phyloP scores from a whole-genome alignment of 345 rosid species.

The Excoecaria agallocha region DNA sequence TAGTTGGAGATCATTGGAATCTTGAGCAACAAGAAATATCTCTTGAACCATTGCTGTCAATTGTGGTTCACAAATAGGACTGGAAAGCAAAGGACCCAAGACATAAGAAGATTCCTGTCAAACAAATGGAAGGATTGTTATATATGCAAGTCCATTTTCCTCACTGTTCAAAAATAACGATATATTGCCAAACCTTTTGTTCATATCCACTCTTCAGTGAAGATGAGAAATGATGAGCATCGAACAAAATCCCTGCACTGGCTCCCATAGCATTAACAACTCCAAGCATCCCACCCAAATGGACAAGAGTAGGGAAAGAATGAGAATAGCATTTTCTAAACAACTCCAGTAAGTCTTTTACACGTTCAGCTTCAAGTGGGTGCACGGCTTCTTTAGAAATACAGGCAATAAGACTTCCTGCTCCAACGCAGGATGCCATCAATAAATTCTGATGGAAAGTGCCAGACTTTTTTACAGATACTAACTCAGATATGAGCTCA shows the following conservation, averaged over 20 bases:
- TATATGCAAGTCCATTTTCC: slow-evolving; percentile 6
- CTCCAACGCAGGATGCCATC: slow-evolving; percentile 79
- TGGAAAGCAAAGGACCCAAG: slow-evolving; percentile 58
- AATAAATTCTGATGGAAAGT: slow-evolving; percentile 63
- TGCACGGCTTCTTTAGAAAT: slow-evolving; percentile 69
- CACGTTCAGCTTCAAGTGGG: slow-evolving; percentile 48
- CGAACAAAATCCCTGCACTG: slow-evolving; percentile 65
- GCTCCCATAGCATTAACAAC: slow-evolving; percentile 82
- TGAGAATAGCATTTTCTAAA: slow-evolving; percentile 71
- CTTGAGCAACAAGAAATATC: slow-evolving; percentile 76
- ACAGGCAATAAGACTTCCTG: slow-evolving; percentile 71
- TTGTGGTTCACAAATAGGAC: slow-evolving; percentile 46
- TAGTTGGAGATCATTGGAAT: slow-evolving; percentile 61
- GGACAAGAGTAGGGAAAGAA: slow-evolving; percentile 54
- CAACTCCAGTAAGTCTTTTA: slow-evolving; percentile 56
- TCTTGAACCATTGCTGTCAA: slow-evolving; percentile 71
- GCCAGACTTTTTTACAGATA: slow-evolving; percentile 56
- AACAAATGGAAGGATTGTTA: slow-evolving; percentile 26
- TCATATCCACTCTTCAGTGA: slow-evolving; percentile 31
- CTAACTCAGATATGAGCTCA: slow-evolving; percentile 65
- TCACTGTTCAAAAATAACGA: background rate
- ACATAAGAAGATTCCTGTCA: slow-evolving; percentile 59
- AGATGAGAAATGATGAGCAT: slow-evolving; percentile 39
- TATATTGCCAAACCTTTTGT: slow-evolving; percentile 44
- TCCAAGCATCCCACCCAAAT: slow-evolving; percentile 89